phyloP scores from a whole-genome alignment of 176 grass and related monocot genomes.

The Triticum urartu region DNA sequence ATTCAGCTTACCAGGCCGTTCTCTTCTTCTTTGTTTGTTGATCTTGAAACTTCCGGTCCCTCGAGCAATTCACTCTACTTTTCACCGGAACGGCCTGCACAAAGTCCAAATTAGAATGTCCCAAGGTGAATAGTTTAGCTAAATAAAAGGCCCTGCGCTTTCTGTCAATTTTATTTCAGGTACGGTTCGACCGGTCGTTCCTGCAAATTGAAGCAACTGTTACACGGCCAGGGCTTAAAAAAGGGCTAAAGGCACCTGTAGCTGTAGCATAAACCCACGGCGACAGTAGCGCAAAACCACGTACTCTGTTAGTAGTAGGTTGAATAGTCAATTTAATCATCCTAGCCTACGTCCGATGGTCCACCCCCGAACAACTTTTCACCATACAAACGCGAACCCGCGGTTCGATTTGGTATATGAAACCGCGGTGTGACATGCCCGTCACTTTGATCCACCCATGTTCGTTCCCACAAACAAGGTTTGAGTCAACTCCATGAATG shows the following conservation, averaged over 20 bases:
- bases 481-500: not conserved
- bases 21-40: not conserved
- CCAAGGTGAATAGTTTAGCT: not conserved
- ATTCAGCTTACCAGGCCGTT: not conserved
- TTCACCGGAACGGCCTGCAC: not conserved
- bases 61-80: no score
- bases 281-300: not conserved
- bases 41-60: not conserved
- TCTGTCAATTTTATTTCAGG: not conserved
- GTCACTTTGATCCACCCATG: not conserved
- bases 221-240: no score
- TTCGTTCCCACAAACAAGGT: not conserved
- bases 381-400: constrained; percentile 10
- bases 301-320: not conserved
- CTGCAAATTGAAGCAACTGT: not conserved
- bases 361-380: not conserved
- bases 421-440: constrained; percentile 11
- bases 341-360: not conserved
- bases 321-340: not conserved
- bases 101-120: not conserved
- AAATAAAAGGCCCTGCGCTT: not conserved
- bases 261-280: not conserved
- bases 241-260: not conserved
- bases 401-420: not conserved
- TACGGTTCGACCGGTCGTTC: no score